Percentiles rank a stretch among this genome's conserved stretches.
Evolutionary conservation across 352 stramenopile species (phyloP).

Genomic region (Phytophthora cactorum): DNA sequence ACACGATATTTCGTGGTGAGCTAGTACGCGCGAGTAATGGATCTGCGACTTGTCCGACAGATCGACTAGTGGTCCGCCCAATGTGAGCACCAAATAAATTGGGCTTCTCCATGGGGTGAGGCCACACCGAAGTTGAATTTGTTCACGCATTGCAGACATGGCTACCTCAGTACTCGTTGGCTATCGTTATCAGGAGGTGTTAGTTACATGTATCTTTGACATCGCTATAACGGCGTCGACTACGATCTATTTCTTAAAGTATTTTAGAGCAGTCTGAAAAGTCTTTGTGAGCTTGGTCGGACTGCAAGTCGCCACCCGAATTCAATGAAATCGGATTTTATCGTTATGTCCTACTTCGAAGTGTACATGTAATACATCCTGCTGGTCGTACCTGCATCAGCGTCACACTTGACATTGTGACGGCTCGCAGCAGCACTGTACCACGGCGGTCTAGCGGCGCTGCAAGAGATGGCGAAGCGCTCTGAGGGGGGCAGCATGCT

Average conservation of each 20-base stretch:
- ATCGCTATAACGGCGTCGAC: too few species aligned
- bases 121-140: neutral
- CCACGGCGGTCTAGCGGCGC: constrained; percentile 15
- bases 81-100: constrained; percentile 35
- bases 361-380: constrained; percentile 6
- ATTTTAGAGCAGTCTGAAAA: too few species aligned
- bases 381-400: constrained; percentile 3
- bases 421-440: constrained; percentile 9
- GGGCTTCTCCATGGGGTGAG: too few species aligned
- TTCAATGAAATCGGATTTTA: constrained; percentile 29
- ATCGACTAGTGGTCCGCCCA: constrained; percentile 26
- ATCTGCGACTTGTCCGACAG: constrained; percentile 15
- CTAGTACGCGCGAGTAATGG: constrained; percentile 34
- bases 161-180: constrained; percentile 15
- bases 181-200: constrained; percentile 3
- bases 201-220: neutral
- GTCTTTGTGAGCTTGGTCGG: constrained; percentile 18
- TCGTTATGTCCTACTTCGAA: neutral
- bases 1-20: constrained; percentile 32
- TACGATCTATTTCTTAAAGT: too few species aligned
- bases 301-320: too few species aligned
- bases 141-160: constrained; percentile 28
- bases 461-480: constrained; percentile 19
- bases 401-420: neutral
- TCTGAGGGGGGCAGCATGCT: neutral